A percentile compares a stretch with the other conserved stretches of the same genome.
phyloP scores from a whole-genome alignment of 495 filamentous ascomycete genomes.

The Niebla homalea region DNA sequence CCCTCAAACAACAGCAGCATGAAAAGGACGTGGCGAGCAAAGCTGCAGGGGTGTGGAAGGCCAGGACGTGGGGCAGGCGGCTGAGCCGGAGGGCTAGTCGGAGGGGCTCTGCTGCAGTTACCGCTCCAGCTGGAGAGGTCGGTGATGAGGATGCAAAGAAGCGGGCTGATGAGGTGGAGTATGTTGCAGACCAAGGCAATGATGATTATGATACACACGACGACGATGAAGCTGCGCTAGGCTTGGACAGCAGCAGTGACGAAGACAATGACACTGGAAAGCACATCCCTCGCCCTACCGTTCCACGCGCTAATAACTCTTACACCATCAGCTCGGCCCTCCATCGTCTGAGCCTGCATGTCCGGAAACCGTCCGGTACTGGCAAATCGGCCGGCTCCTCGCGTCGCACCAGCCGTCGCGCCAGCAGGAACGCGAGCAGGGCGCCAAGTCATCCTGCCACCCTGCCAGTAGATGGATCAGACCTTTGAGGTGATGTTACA shows the following conservation, averaged over 20 bases:
- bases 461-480: too few relatives aligned
- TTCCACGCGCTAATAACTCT: neutral
- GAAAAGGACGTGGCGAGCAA: neutral
- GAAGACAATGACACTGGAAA: neutral
- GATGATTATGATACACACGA: neutral
- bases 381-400: too few relatives aligned
- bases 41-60: slow-evolving; percentile 2
- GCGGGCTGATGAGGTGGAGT: neutral
- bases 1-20: slow-evolving; percentile 1
- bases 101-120: neutral
- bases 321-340: too few relatives aligned
- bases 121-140: neutral
- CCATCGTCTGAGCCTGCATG: too few relatives aligned
- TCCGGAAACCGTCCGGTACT: too few relatives aligned
- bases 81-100: neutral
- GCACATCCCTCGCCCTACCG: neutral
- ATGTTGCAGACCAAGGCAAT: neutral
- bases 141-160: neutral
- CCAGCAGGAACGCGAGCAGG: too few relatives aligned
- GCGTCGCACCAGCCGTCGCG: too few relatives aligned
- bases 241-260: neutral
- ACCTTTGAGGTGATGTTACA: too few relatives aligned
- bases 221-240: too few relatives aligned
- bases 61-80: neutral
- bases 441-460: too few relatives aligned